Conservation (phyloP, 805 yeast genomes). For the Nakazawaea sp. region DNA sequence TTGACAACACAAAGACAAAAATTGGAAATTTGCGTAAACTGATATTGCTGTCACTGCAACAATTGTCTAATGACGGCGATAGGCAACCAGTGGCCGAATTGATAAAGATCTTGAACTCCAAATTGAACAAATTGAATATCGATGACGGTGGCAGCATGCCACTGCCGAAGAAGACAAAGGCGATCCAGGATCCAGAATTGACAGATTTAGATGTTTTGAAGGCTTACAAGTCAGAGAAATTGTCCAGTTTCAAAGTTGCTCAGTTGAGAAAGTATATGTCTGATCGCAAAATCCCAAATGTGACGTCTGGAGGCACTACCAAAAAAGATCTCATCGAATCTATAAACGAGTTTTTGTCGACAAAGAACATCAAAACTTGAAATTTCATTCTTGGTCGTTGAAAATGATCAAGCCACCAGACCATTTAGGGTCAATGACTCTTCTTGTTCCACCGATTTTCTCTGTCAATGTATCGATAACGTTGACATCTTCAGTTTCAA, state of each 20-base stretch:
- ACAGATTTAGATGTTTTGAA: slow-evolving; percentile 32
- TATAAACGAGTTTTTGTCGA: slow-evolving; percentile 26
- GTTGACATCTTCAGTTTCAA: slow-evolving; percentile 5
- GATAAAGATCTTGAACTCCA: slow-evolving; percentile 15
- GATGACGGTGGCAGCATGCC: slow-evolving; percentile 12
- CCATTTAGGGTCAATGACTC: slow-evolving; percentile 8
- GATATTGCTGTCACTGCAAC: slow-evolving; percentile 9
- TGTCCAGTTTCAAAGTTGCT: slow-evolving; percentile 30
- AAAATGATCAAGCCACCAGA: slow-evolving; percentile 1
- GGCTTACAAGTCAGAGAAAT: slow-evolving; percentile 32
- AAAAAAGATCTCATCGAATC: slow-evolving; percentile 38
- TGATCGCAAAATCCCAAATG: slow-evolving; percentile 27
- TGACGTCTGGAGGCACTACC: slow-evolving; percentile 21
- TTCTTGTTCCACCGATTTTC: slow-evolving; percentile 2
- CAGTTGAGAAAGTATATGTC: slow-evolving; percentile 35
- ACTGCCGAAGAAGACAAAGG: slow-evolving; percentile 8
- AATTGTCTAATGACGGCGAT: not conserved
- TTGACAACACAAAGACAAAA: slow-evolving; percentile 9
- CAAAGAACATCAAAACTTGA: slow-evolving; percentile 5
- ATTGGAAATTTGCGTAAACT: slow-evolving; percentile 8
- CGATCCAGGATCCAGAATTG: slow-evolving; percentile 13
- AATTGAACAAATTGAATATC: slow-evolving; percentile 18
- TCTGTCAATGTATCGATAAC: slow-evolving; percentile 1
- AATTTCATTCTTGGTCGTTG: not conserved
- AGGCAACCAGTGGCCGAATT: slow-evolving; percentile 8